phyloP scores from a whole-genome alignment of 805 yeast genomes.

The Ogataea pilisensis region DNA sequence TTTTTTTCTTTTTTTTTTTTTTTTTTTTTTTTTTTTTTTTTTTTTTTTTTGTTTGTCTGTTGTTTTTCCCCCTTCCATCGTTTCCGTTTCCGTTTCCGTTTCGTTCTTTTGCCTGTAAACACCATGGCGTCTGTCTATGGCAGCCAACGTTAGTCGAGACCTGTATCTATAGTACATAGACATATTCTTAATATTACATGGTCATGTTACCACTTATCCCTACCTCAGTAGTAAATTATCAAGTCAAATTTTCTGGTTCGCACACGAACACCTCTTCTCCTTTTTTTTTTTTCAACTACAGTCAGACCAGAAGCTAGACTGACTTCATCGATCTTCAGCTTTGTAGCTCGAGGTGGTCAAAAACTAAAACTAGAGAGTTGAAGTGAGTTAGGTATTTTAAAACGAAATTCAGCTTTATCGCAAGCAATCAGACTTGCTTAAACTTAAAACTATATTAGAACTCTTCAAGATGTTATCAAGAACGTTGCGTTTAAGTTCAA shows the following conservation, averaged over 20 bases:
- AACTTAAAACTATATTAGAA: not conserved
- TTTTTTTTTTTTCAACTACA: no score
- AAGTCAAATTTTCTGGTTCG: no score
- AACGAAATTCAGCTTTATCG: no score
- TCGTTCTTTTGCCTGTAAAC: not conserved
- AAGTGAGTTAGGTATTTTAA: not conserved
- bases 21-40: not conserved
- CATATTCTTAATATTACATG: no score
- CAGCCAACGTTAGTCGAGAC: not conserved
- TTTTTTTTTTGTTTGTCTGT: not conserved
- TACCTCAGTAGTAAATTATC: no score
- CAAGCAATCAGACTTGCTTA: not conserved
- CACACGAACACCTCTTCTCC: no score
- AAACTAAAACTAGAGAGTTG: no score
- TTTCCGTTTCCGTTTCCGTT: not conserved
- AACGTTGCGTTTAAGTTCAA: not conserved
- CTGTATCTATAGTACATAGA: not conserved
- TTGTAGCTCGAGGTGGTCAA: no score
- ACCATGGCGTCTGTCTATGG: not conserved
- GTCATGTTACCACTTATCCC: no score
- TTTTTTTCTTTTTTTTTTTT: not conserved
- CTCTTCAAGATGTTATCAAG: conserved; percentile 1
- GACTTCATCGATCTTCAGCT: no score
- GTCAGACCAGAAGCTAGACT: no score
- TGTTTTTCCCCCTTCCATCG: not conserved